Base-by-base conservation (phyloP, 495 filamentous ascomycete species). In the Symbiotaphrina buchneri region DNA sequence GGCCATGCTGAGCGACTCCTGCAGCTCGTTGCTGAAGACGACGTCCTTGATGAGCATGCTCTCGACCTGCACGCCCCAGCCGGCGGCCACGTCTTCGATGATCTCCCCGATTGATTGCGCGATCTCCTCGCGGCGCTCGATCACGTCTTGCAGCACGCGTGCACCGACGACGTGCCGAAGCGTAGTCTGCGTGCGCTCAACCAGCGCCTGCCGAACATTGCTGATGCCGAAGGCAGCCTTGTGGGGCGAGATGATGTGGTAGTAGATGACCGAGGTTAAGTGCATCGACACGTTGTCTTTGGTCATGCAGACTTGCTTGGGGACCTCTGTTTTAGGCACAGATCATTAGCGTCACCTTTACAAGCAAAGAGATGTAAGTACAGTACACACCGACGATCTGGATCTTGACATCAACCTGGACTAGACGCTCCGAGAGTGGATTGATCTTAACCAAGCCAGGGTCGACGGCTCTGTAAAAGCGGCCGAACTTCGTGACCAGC, bases 21-120 rank as follows among this genome's bases (percentile, higher is more conserved):
- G 87, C 19, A 99, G 68, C 36, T 95, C 87, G 45, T 74, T 66
- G 61, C 68, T 77, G 71, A 99, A 99, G 49, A 94, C 80, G 49
- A 99, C 91, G 52, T 99, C 87, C 55, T 99, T 99, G 65, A 99
- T 81, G 35, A 99, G 68, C 90, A 99, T 99, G 44, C 71, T 79
- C 62, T 95, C 90, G 35, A 99, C 87, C 46, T 78, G 66, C 14
- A 91, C 83, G 53, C 87, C 87, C 87, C 87, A 99, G 37, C 80
- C 83, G 17, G 65, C 54, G 11, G 87, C 87, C 4, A 92, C 85
- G 39, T 92, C 83, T 49, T 93, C 87, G 47, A 99, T 94, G 42
- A 99, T 95, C 57, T 94, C 87, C 19, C 81, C 71, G 38, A 93
- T 99, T 30, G 71, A 80, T 50, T 77, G 69, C 1, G 87, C 87